Conservation (phyloP, 2,329 filamentous ascomycete genomes). For the Alternaria panax region DNA sequence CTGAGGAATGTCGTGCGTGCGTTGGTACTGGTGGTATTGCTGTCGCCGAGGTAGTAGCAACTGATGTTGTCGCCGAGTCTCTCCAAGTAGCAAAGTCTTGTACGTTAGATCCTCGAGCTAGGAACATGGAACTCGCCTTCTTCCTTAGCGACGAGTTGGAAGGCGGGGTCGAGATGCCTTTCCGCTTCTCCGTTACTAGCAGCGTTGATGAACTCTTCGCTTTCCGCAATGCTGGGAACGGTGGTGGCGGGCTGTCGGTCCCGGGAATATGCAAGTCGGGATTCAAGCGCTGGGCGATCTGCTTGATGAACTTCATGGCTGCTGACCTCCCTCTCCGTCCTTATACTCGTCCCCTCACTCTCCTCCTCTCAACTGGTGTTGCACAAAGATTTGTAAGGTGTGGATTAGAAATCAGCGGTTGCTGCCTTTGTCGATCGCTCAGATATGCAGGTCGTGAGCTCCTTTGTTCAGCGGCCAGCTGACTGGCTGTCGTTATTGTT, state of each 20-base stretch:
- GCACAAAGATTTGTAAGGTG: neutral
- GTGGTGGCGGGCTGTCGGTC: neutral
- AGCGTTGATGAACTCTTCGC: neutral
- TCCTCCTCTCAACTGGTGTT: neutral
- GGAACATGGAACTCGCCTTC: constrained; percentile 2
- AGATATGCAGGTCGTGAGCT: neutral
- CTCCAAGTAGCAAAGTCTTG: neutral
- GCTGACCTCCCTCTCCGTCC: neutral
- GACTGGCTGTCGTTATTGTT: neutral
- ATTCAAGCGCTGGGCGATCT: constrained; percentile 9
- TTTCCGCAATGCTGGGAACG: neutral
- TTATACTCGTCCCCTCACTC: neutral
- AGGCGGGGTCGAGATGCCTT: neutral
- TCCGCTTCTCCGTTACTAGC: neutral
- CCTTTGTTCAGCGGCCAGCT: neutral
- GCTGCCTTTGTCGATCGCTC: neutral
- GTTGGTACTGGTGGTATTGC: neutral
- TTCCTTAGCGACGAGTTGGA: neutral
- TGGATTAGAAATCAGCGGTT: neutral
- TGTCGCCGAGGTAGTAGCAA: neutral
- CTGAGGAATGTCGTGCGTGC: neutral
- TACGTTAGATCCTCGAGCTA: neutral
- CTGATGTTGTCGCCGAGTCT: neutral
- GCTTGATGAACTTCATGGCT: constrained; percentile 15
- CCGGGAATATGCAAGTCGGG: constrained; percentile 12